phyloP scores from a whole-genome alignment of 2,329 filamentous ascomycete species.

The Arthrobotrys entomopaga region DNA sequence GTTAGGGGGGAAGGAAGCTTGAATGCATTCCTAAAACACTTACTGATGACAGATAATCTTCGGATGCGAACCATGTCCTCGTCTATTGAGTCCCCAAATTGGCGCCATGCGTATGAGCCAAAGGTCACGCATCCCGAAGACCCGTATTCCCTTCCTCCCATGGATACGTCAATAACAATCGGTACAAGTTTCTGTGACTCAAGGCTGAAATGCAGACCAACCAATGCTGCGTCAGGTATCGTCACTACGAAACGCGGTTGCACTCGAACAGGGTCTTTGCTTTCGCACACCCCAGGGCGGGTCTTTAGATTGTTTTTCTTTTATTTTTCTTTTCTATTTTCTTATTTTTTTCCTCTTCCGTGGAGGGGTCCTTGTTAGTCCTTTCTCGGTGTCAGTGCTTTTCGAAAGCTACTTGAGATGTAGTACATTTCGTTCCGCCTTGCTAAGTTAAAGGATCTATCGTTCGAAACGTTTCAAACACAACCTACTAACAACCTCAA shows the following conservation, averaged over 20 bases:
- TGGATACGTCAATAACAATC: constrained; percentile 46
- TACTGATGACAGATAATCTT: constrained; percentile 52
- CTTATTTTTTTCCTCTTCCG: constrained; percentile 11
- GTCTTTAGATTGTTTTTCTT: constrained; percentile 22
- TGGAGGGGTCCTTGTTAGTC: constrained; percentile 44
- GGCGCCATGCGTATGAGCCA: constrained; percentile 53
- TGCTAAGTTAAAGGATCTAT: constrained; percentile 54
- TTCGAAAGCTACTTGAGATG: constrained; percentile 44
- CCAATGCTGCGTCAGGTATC: constrained; percentile 46
- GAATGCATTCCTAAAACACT: constrained; percentile 47
- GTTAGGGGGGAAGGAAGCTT: constrained; percentile 17
- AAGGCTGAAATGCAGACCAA: constrained; percentile 51
- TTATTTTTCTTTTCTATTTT: constrained; percentile 22
- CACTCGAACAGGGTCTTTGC: constrained; percentile 21
- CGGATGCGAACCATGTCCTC: constrained; percentile 49
- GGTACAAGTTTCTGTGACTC: constrained; percentile 46
- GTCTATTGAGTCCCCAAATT: constrained; percentile 52
- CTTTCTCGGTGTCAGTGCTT: constrained; percentile 25
- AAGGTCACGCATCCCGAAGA: constrained; percentile 48
- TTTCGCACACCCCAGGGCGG: constrained; percentile 36
- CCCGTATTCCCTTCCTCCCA: constrained; percentile 34
- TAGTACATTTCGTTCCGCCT: constrained; percentile 52
- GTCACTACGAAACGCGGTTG: constrained; percentile 52
- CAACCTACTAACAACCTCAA: constrained; percentile 34
- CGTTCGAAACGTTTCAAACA: constrained; percentile 34